Evolutionary conservation across 2,329 filamentous ascomycete genomes (phyloP), one percentile per base, ranked within the genome.

Genomic region (Penicillium sp.): DNA sequence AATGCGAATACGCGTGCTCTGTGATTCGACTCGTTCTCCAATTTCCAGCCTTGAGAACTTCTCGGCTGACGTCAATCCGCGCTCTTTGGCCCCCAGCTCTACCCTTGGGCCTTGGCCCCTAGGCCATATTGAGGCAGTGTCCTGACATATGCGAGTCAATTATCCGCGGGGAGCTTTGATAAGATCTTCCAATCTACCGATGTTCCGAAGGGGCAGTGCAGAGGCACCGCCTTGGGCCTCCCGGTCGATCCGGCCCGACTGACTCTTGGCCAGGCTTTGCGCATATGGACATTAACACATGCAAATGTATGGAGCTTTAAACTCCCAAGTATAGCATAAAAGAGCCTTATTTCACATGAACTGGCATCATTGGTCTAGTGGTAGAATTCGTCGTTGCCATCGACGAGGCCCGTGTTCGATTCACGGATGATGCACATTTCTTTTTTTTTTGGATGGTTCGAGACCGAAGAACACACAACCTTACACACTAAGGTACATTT

Each of bases 361-460:
- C 31, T 50, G 62, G 67, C 68, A 71, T 70, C 65, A 67, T 70
- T 71, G 67, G 68, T 70, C 68, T 71, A 71, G 68, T 71, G 68
- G 68, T 71, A 71, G 68, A 71, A 71, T 71, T 71, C 68, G 62
- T 71, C 68, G 68, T 71, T 71, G 68, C 68, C 68, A 71, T 72
- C 70, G 70, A 72, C 63, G 69, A 72, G 70, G 68, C 69, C 69
- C 70, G 69, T 69, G 70, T 72, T 72, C 70, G 69, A 72, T 72
- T 72, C 70, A 69, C 70, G 70, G 70, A 71, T 69, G 69, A 71
- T 72, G 70, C 69, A 72, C 27, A 40, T 9, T 13, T 42, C 40
- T 60, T 61, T 56, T 52, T 49, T 5, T 10, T 34, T 10, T 34
- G 3, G n/a, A n/a, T n/a, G n/a, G n/a, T n/a, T n/a, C n/a, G n/a